A percentile compares a stretch with the other conserved stretches of the same genome.
Conservation (phyloP, 1,284 basidiomycete genomes). For the Malassezia dermatis region DNA sequence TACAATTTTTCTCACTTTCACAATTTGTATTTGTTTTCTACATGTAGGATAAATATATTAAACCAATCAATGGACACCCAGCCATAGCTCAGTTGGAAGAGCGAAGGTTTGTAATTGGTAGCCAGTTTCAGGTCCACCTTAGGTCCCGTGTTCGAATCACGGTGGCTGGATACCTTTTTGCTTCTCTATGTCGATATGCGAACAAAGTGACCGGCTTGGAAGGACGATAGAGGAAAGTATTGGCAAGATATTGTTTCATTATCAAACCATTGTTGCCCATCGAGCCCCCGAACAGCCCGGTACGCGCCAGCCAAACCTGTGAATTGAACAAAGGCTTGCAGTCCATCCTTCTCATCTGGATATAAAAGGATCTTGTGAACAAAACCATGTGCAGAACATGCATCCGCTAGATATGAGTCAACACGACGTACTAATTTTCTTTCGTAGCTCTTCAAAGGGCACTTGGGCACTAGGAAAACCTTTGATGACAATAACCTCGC, state of each 20-base stretch:
- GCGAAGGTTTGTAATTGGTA: constrained; percentile 22
- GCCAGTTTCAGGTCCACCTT: constrained; percentile 16
- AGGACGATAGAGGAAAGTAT: constrained; percentile 3
- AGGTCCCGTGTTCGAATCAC: constrained; percentile 24
- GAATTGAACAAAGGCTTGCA: constrained; percentile 35
- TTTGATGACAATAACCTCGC: constrained; percentile 19
- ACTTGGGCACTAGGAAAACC: not conserved
- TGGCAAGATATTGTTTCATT: not conserved
- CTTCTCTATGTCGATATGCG: not conserved
- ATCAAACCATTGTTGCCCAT: constrained; percentile 12
- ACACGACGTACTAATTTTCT: constrained; percentile 18
- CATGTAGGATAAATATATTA: not conserved
- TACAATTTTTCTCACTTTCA: not conserved
- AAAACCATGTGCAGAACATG: constrained; percentile 31
- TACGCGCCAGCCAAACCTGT: constrained; percentile 30
- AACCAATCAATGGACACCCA: constrained; percentile 2
- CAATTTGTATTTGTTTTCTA: not conserved
- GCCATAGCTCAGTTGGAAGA: constrained; percentile 23
- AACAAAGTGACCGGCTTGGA: not conserved
- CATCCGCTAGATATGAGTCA: constrained; percentile 17
- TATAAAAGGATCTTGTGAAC: constrained; percentile 23
- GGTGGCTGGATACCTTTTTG: constrained; percentile 18
- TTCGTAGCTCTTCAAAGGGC: constrained; percentile 15
- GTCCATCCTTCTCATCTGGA: not conserved
- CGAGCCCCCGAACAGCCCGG: constrained; percentile 23